Evolutionary conservation across 202 grass and related monocot genomes (phyloP), one percentile per base, ranked within the genome.

Genomic region (Dendrocalamus latiflorus): DNA sequence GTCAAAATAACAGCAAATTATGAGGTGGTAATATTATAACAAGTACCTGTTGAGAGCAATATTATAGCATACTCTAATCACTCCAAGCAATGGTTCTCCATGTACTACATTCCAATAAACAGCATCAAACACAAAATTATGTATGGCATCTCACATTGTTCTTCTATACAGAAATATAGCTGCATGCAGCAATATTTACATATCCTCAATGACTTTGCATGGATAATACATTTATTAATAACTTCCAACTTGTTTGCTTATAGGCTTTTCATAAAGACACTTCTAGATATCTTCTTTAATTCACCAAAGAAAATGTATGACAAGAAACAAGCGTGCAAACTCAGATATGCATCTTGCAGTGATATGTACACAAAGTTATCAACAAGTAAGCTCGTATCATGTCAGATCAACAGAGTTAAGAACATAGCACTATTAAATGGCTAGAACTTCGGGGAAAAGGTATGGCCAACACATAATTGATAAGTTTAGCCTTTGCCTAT

Each of bases 21-120:
- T 17, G 66, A 72, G 25, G 74, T 60, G 59, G 24, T n/a, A 70
- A 48, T 65, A 65, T 66, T n/a, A 78, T 66, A 82, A 58, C 6
- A 90, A 44, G 26, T 83, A 99, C 96, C 96, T 99, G 83, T 99
- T 96, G 26, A 99, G 91, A 60, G 96, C 96, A 90, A 99, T 99
- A 78, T 99, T 96, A 90, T 99, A 99, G 84, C 96, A 99, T 83
- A 99, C 96, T 89, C 93, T 95, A 89, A 99, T 99, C 59, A 96
- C 96, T 77, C 83, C 96, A 84, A 99, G 86, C 88, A 99, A 89
- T 51, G 96, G 93, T 85, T 99, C 96, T 82, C 93, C 96, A 45
- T 99, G 96, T 58, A 99, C 96, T 99, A 88, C 74, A 88, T 83
- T 88, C 60, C 49, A 80, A 65, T n/a, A 84, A 87, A 30, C 9